phyloP scores from a whole-genome alignment of 306 rosid species.

The Rosa lucieae region DNA sequence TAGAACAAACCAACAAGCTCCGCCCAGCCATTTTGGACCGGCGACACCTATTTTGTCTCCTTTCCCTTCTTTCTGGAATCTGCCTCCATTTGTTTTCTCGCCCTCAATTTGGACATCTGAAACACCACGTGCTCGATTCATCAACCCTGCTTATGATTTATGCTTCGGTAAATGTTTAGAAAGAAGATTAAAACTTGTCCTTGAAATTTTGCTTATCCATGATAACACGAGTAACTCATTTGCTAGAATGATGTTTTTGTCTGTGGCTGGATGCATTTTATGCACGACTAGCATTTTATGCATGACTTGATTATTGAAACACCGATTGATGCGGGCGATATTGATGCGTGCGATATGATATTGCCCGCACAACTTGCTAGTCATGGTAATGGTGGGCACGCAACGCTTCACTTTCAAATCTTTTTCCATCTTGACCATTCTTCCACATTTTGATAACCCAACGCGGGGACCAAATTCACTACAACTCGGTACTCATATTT shows the following conservation, averaged over 20 bases:
- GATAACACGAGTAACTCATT: background rate
- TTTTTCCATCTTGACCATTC: background rate
- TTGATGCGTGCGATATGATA: background rate
- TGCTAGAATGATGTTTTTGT: background rate
- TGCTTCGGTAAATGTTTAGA: background rate
- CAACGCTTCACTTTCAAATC: slow-evolving; percentile 13
- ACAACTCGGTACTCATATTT: background rate
- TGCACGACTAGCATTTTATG: background rate
- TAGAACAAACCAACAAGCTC: background rate
- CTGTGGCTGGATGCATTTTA: background rate
- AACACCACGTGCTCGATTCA: slow-evolving; percentile 37
- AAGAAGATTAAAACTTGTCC: background rate
- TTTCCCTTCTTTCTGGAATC: background rate
- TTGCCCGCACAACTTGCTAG: slow-evolving; percentile 19
- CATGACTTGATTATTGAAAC: background rate
- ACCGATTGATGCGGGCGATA: background rate
- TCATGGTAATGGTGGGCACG: slow-evolving; percentile 8
- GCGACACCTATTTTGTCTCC: slow-evolving; percentile 41
- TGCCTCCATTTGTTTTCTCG: background rate
- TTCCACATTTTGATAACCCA: background rate
- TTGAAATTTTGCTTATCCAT: background rate
- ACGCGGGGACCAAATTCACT: background rate
- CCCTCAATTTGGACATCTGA: slow-evolving; percentile 24
- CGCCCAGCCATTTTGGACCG: slow-evolving; percentile 27
- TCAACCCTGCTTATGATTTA: background rate